phyloP scores from a whole-genome alignment of 2,329 filamentous ascomycete species.

The Alternaria sp. region DNA sequence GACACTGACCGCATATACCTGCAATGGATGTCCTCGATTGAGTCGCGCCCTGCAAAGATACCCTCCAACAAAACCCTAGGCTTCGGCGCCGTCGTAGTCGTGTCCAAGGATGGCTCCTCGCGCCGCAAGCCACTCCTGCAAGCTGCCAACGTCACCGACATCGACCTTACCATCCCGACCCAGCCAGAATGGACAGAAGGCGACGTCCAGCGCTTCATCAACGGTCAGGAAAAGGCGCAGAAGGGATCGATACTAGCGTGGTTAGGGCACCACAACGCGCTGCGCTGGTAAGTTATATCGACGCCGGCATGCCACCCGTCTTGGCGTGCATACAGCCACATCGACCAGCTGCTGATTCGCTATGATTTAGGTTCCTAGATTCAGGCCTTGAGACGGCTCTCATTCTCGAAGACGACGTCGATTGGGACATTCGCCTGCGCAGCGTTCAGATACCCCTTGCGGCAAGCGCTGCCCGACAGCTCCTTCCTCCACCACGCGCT shows the following conservation, averaged over 20 bases:
- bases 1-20: conserved; percentile 37
- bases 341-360: conserved; percentile 19
- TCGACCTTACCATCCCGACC: conserved; percentile 51
- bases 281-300: conserved; percentile 43
- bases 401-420: conserved; percentile 55
- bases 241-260: conserved; percentile 53
- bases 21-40: conserved; percentile 35
- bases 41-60: conserved; percentile 29
- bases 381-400: conserved; percentile 51
- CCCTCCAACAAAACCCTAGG: conserved; percentile 47
- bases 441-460: conserved; percentile 51
- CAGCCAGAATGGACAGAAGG: conserved; percentile 52
- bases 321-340: conserved; percentile 13
- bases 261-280: conserved; percentile 53
- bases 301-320: conserved; percentile 6
- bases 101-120: conserved; percentile 49
- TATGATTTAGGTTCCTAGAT: conserved; percentile 47
- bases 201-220: conserved; percentile 48
- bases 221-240: conserved; percentile 43
- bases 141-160: conserved; percentile 51
- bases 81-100: conserved; percentile 52
- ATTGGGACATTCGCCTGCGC: conserved; percentile 54
- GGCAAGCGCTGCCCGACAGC: conserved; percentile 48
- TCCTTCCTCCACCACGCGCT: conserved; percentile 40
- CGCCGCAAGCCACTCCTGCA: conserved; percentile 50